phyloP scores from a whole-genome alignment of 1,284 basidiomycete genomes.

The Fomes fomentarius region DNA sequence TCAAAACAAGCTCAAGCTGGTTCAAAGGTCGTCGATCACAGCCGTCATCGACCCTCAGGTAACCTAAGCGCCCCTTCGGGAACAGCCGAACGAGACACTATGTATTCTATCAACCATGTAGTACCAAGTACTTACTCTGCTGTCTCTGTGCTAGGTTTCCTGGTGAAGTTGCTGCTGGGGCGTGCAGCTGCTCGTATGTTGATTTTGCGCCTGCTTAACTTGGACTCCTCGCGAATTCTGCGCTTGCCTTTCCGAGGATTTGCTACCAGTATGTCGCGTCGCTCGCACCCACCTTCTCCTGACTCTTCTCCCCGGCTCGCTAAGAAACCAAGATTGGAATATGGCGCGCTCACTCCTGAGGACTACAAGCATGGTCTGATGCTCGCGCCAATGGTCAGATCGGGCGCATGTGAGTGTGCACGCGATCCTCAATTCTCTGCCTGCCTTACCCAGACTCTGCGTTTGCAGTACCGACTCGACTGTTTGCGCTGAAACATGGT shows the following conservation, averaged over 20 bases:
- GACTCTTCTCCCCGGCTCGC: slow-evolving; percentile 43
- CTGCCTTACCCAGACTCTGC: slow-evolving; percentile 7
- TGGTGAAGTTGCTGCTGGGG: too few species aligned
- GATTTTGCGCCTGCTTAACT: neutral
- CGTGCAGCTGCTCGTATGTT: slow-evolving; percentile 12
- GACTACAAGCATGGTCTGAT: slow-evolving; percentile 84
- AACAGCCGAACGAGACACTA: too few species aligned
- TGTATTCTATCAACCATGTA: too few species aligned
- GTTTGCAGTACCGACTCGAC: slow-evolving; percentile 74
- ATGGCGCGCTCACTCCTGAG: slow-evolving; percentile 57
- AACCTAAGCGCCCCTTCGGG: too few species aligned
- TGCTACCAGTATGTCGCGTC: slow-evolving; percentile 50
- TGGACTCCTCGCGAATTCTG: neutral
- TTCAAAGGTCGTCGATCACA: too few species aligned
- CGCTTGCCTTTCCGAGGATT: slow-evolving; percentile 6
- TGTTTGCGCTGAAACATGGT: slow-evolving; percentile 91
- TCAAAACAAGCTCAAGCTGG: too few species aligned
- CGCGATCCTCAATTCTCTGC: slow-evolving; percentile 35
- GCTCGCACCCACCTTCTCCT: slow-evolving; percentile 53
- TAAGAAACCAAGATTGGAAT: slow-evolving; percentile 55
- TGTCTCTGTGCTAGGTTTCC: too few species aligned
- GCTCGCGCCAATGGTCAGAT: slow-evolving; percentile 95
- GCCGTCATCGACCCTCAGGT: too few species aligned
- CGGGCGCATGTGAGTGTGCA: slow-evolving; percentile 68
- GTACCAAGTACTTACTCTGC: too few species aligned